These are phyloP conservation scores for Zanthoxylum bungeanum DNA, from an alignment of 345 rosid genomes.

Conservation along the genomic window DNA sequence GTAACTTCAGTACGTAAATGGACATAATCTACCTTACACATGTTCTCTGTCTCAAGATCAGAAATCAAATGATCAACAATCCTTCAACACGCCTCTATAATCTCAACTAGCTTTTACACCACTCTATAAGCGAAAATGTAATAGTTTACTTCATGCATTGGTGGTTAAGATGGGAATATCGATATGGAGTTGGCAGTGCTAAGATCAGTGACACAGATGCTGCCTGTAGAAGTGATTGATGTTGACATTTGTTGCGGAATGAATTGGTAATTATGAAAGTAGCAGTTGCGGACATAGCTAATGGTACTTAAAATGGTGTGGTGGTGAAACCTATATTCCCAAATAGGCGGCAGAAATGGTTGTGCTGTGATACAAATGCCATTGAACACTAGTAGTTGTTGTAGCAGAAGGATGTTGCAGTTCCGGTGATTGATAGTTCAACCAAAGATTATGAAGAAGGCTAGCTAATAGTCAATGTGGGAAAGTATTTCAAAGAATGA, in stretches of 20 bases:
- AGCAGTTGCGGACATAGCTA: background rate
- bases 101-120: background rate
- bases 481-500: background rate
- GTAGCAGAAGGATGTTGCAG: background rate
- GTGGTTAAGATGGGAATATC: background rate
- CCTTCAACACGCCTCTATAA: background rate
- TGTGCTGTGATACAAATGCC: background rate
- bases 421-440: background rate
- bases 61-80: background rate
- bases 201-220: background rate
- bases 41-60: background rate
- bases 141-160: background rate
- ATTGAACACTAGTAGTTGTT: background rate
- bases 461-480: background rate
- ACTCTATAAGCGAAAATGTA: background rate
- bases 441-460: background rate
- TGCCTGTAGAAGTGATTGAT: background rate
- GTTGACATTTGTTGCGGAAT: background rate
- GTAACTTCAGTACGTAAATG: background rate
- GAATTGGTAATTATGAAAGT: background rate
- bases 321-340: background rate
- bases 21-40: background rate
- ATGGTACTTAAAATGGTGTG: background rate
- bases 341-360: background rate
- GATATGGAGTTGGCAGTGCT: background rate